phyloP scores from a whole-genome alignment of 495 filamentous ascomycete species.

The Podospora tetraspora region DNA sequence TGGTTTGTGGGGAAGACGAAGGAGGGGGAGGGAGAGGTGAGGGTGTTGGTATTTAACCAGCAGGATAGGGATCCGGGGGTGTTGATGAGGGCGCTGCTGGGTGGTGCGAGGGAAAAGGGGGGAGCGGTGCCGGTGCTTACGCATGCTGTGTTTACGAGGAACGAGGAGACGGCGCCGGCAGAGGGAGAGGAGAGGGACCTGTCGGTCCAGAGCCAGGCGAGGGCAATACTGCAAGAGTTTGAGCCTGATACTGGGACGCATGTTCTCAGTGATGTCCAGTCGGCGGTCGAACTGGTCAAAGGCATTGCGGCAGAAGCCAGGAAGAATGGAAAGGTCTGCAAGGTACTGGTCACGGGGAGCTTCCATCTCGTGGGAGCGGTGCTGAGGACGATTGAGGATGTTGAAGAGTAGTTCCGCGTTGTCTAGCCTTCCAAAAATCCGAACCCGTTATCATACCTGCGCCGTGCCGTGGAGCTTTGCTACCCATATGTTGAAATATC shows the following conservation, averaged over 20 bases:
- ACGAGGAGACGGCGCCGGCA: slow-evolving; percentile 27
- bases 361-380: slow-evolving; percentile 82
- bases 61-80: slow-evolving; percentile 69
- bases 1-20: slow-evolving; percentile 61
- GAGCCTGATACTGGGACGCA: slow-evolving; percentile 15
- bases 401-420: slow-evolving; percentile 18
- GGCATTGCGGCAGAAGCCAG: slow-evolving; percentile 13
- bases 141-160: slow-evolving; percentile 39
- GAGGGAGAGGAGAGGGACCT: slow-evolving; percentile 30
- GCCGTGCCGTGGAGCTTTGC: slow-evolving; percentile 15
- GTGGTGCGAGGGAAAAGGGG: slow-evolving; percentile 14
- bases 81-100: slow-evolving; percentile 50
- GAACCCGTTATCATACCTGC: neutral
- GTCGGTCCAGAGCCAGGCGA: slow-evolving; percentile 29
- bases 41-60: slow-evolving; percentile 86
- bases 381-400: slow-evolving; percentile 65
- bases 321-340: slow-evolving; percentile 14
- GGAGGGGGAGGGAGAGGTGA: slow-evolving; percentile 17
- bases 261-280: slow-evolving; percentile 26
- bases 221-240: slow-evolving; percentile 20
- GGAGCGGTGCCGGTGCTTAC: slow-evolving; percentile 24
- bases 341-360: slow-evolving; percentile 70
- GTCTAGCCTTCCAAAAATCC: neutral
- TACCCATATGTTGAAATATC: slow-evolving; percentile 9
- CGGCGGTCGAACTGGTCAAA: slow-evolving; percentile 27